Base-by-base conservation (phyloP, 148 eudicot genomes). In the Tetragonia tetragonoides region DNA sequence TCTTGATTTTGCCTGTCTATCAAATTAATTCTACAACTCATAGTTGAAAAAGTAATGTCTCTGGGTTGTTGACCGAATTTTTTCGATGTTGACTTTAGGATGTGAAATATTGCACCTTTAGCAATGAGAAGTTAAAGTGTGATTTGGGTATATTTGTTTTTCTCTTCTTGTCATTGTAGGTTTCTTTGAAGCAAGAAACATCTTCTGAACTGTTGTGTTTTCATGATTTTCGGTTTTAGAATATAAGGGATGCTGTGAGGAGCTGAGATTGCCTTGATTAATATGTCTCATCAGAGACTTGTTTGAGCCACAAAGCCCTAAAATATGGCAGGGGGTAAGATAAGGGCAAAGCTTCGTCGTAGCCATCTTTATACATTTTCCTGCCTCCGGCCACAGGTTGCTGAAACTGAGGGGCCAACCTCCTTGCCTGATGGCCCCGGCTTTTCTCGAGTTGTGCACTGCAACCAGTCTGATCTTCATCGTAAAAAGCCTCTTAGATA, bases 301-400 rank as follows among this genome's bases (percentile, higher is more conserved):
- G 41, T 63, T 82, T 83, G 85, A 86, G 63, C 78, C 76, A 56
- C 73, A 49, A 73, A 42, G 53, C 1, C 65, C 20, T 46, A 57
- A 79, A 77, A 75, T 68, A 90, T 90, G 95, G 81, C 97, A 28
- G 66, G 81, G 81, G 94, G 93, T 44, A 90, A 88, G 80, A 90
- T 92, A 60, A 87, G 92, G 85, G 93, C 88, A 1, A 92, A 82
- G 85, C 44, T 94, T 10, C 84, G 87, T 54, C 86, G 85, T 75
- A 94, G 97, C 80, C 72, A 80, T 85, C 90, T 94, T 46, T 90
- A 94, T 66, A 91, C 98, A 77, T 94, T 94, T 72, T 81, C 84
- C 20, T 94, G 98, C 76, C 61, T 81, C 57, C 75, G 85, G 62
- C 84, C 88, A 17, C 56, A 69, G n/a, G 71, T 23, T 8, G 28